A percentile compares a stretch with the other conserved stretches of the same genome.
phyloP scores from a whole-genome alignment of 352 stramenopile genomes.

The Lagenidium giganteum region DNA sequence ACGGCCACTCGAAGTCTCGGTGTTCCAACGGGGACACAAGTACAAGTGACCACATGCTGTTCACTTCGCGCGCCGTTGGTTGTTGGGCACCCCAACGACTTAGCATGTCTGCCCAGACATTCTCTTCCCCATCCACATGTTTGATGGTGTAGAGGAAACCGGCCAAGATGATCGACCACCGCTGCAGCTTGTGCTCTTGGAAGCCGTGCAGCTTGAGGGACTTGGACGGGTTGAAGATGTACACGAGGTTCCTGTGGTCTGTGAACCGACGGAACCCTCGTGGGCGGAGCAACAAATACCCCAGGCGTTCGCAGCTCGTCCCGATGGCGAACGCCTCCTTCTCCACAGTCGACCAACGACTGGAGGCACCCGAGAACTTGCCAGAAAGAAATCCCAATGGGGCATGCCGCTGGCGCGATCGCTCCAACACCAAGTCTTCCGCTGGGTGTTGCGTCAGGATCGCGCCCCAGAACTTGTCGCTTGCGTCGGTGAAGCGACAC shows the following conservation, averaged over 20 bases:
- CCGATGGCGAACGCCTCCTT: conserved; percentile 23
- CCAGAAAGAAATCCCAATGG: conserved; percentile 20
- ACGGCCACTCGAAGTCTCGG: conserved; percentile 11
- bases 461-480: conserved; percentile 15
- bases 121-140: conserved; percentile 16
- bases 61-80: no score
- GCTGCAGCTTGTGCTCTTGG: conserved; percentile 24
- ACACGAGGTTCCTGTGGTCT: conserved; percentile 19
- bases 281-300: conserved; percentile 14
- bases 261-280: conserved; percentile 17
- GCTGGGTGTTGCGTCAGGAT: conserved; percentile 10
- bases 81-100: conserved; percentile 14
- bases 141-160: conserved; percentile 23
- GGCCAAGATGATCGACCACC: conserved; percentile 15
- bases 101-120: conserved; percentile 27
- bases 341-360: conserved; percentile 15
- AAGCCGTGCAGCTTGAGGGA: conserved; percentile 6
- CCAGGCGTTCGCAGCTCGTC: conserved; percentile 15
- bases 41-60: background rate
- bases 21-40: conserved; percentile 4
- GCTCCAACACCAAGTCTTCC: background rate
- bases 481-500: conserved; percentile 19
- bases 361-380: conserved; percentile 2
- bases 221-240: conserved; percentile 18
- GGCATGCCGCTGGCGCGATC: conserved; percentile 13